Conservation (phyloP, 2,329 filamentous ascomycete genomes). For the Ambrosiella cleistominuta region DNA sequence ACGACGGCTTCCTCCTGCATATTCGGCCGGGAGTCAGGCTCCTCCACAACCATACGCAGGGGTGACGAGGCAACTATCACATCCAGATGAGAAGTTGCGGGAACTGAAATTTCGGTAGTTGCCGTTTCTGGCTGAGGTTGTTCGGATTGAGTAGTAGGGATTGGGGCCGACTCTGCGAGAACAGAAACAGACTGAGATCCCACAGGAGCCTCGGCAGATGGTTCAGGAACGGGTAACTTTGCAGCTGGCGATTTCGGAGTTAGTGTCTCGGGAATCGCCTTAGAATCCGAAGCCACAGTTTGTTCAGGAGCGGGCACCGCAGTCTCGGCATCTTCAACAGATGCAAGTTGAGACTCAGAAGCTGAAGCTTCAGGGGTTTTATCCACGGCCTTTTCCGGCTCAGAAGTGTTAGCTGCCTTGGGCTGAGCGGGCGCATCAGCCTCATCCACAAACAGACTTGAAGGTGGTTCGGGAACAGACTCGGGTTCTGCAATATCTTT, state of each 20-base stretch:
- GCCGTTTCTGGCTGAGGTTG: too few relatives aligned
- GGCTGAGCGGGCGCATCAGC: background rate
- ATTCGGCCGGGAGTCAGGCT: background rate
- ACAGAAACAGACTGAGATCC: background rate
- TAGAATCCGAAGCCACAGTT: background rate
- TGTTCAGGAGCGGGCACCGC: background rate
- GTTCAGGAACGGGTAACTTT: background rate
- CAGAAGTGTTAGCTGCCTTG: background rate
- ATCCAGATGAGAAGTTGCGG: too few relatives aligned
- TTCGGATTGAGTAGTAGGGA: too few relatives aligned
- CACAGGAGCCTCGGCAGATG: too few relatives aligned
- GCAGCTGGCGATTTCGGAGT: background rate
- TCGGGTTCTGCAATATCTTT: background rate
- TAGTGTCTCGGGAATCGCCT: background rate
- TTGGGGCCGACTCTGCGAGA: too few relatives aligned
- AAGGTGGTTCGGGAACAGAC: background rate
- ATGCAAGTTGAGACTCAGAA: background rate
- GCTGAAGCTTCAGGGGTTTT: background rate
- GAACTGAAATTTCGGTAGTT: too few relatives aligned
- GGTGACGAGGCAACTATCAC: background rate
- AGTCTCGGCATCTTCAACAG: background rate
- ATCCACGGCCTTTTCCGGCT: background rate
- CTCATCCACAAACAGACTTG: background rate
- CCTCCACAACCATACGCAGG: background rate
- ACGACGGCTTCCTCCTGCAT: conserved; percentile 6